A percentile compares a stretch with the other conserved stretches of the same genome.
These are phyloP conservation scores for Porphyrellus sp. DNA, from an alignment of 1,284 basidiomycete species.

Conservation along the genomic window DNA sequence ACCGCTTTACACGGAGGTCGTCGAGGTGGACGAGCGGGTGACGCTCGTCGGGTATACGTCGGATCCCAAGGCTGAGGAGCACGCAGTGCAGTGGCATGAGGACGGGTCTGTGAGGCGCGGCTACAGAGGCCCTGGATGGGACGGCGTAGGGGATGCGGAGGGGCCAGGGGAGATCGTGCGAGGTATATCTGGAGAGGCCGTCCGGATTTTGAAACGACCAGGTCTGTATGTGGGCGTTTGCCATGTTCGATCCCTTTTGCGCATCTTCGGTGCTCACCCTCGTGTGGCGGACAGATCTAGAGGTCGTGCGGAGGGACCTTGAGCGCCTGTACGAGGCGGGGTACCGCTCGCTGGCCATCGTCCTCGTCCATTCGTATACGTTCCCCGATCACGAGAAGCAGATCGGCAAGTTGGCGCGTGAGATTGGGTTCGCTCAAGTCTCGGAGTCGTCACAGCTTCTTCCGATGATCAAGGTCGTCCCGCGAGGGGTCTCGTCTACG, in stretches of 20 bases:
- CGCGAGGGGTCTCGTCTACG: conserved; percentile 87
- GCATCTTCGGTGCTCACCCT: conserved; percentile 3
- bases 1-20: conserved; percentile 76
- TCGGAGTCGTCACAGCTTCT: conserved; percentile 86
- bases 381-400: conserved; percentile 78
- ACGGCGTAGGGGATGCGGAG: conserved; percentile 62
- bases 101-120: conserved; percentile 63
- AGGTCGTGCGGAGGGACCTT: conserved; percentile 55
- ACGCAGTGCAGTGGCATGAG: conserved; percentile 73
- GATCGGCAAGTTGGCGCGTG: conserved; percentile 71
- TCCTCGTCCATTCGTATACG: conserved; percentile 91
- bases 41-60: conserved; percentile 91
- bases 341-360: conserved; percentile 82
- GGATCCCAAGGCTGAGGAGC: conserved; percentile 76
- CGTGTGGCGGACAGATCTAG: conserved; percentile 44
- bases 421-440: conserved; percentile 83
- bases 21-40: conserved; percentile 94
- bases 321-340: conserved; percentile 70
- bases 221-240: conserved; percentile 33
- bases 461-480: conserved; percentile 95
- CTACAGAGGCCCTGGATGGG: conserved; percentile 75
- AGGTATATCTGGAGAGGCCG: conserved; percentile 90
- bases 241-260: background rate
- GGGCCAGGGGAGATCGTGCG: conserved; percentile 76
- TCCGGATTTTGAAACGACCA: conserved; percentile 78